phyloP scores from a whole-genome alignment of 2,329 filamentous ascomycete genomes.

The Emmonsia crescens region DNA sequence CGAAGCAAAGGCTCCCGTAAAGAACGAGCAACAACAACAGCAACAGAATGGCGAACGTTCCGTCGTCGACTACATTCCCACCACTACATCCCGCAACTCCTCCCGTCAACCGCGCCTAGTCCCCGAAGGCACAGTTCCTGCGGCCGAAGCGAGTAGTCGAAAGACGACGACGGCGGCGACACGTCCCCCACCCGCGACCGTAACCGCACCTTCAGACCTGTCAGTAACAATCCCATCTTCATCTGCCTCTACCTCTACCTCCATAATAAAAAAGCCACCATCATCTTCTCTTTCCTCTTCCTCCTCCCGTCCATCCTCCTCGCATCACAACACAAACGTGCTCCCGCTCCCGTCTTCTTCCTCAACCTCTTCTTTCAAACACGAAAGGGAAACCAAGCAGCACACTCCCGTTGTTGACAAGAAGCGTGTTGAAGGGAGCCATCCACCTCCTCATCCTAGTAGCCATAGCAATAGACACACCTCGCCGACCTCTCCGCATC shows the following conservation, averaged over 20 bases:
- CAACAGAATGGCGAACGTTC: conserved; percentile 19
- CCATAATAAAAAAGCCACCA: conserved; percentile 1
- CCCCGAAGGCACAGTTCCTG: neutral
- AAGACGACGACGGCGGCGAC: conserved; percentile 7
- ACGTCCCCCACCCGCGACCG: neutral
- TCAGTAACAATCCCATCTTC: conserved; percentile 3
- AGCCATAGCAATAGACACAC: conserved; percentile 31
- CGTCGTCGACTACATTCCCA: conserved; percentile 26
- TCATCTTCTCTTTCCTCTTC: neutral
- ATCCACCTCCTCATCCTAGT: conserved; percentile 28
- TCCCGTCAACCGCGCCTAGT: conserved; percentile 30
- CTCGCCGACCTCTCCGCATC: conserved; percentile 13
- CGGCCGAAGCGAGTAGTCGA: neutral
- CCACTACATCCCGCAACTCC: conserved; percentile 33
- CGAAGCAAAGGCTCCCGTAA: conserved; percentile 18
- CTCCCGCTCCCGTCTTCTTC: conserved; percentile 10
- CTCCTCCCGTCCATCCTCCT: conserved; percentile 7
- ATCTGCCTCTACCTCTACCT: conserved; percentile 10
- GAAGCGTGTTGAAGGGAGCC: conserved; percentile 39
- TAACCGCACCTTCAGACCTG: conserved; percentile 1
- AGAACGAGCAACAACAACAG: conserved; percentile 6
- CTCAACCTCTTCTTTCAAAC: conserved; percentile 11
- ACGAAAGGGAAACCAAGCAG: conserved; percentile 15
- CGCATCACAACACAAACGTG: conserved; percentile 3
- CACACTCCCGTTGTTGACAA: conserved; percentile 26